These are phyloP conservation scores for Pseudogymnoascus sp. DNA, from an alignment of 2,329 filamentous ascomycete genomes.

Conservation along the genomic window DNA sequence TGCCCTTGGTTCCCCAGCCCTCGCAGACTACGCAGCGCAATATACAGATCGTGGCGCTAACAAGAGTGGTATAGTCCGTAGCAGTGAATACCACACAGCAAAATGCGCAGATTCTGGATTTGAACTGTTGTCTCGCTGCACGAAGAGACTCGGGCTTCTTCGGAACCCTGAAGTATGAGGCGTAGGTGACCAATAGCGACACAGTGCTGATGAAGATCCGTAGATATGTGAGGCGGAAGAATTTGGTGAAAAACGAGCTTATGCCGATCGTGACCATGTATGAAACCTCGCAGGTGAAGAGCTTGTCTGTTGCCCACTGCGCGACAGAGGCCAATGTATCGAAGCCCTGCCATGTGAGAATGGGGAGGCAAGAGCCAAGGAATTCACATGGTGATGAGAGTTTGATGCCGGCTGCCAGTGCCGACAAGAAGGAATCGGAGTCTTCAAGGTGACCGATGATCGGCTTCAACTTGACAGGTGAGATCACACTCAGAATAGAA, in stretches of 20 bases:
- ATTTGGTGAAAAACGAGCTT: not conserved
- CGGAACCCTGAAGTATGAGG: not conserved
- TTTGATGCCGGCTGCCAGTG: not conserved
- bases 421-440: not conserved
- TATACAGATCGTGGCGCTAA: not conserved
- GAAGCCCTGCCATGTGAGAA: not conserved
- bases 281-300: not conserved
- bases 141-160: not conserved
- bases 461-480: not conserved
- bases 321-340: not conserved
- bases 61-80: not conserved
- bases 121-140: not conserved
- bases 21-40: no score
- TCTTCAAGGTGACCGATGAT: not conserved
- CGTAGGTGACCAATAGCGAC: not conserved
- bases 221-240: not conserved
- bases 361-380: not conserved
- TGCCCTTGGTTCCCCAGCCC: not conserved
- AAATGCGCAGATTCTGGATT: not conserved
- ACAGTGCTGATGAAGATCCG: not conserved
- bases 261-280: not conserved
- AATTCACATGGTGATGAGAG: not conserved
- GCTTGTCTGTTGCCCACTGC: not conserved
- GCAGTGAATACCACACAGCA: not conserved
- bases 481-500: not conserved